Evolutionary conservation across 495 filamentous ascomycete species (phyloP).

Genomic region (Thozetella sp.): DNA sequence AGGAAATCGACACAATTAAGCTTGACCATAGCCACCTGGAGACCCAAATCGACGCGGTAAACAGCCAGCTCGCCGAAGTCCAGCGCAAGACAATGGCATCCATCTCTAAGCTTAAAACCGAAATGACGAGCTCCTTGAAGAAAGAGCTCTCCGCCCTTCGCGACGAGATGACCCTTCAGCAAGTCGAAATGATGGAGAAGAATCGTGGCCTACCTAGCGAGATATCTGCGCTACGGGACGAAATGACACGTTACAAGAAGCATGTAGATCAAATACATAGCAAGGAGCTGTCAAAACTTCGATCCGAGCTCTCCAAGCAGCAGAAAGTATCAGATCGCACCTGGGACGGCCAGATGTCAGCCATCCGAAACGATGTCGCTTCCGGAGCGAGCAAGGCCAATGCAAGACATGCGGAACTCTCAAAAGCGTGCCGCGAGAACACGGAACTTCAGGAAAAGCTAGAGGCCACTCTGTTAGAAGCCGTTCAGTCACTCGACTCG

Average conservation of each 20-base stretch:
- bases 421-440: not conserved
- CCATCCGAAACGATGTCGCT: constrained; percentile 4
- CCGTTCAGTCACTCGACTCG: not conserved
- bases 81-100: not conserved
- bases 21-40: not conserved
- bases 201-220: not conserved
- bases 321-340: not conserved
- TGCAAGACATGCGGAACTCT: not conserved
- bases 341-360: constrained; percentile 10
- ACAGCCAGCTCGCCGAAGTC: not conserved
- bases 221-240: not conserved
- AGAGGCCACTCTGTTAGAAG: not conserved
- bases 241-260: not conserved
- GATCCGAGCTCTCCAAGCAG: not conserved
- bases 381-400: not conserved
- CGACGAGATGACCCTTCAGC: constrained; percentile 7
- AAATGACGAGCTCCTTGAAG: not conserved
- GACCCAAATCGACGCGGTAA: not conserved
- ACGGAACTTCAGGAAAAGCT: not conserved
- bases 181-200: not conserved
- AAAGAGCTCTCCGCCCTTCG: constrained; percentile 15
- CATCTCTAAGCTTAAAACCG: not conserved
- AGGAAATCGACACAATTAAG: constrained; percentile 3
- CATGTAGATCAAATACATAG: constrained; percentile 5
- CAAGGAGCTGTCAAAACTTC: constrained; percentile 4